Conservation (phyloP, 2,329 filamentous ascomycete genomes). For the Stylonectria norvegica region DNA sequence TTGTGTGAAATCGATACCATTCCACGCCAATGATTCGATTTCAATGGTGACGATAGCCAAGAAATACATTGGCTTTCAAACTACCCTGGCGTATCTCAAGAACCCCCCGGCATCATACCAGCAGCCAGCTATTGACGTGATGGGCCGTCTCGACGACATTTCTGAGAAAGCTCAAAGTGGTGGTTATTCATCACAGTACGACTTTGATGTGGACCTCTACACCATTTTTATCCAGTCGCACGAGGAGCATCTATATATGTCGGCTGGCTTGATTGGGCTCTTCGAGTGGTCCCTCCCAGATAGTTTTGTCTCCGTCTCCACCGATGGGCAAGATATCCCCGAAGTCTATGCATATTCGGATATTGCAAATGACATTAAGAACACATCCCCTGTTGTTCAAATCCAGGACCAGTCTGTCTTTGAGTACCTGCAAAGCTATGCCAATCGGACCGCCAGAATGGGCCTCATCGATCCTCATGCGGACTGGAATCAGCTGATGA, state of each 20-base stretch:
- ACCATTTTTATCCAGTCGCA: conserved; percentile 1
- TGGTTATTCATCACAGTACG: neutral
- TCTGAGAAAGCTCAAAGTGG: neutral
- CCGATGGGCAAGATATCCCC: conserved; percentile 2
- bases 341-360: conserved; percentile 2
- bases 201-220: conserved; percentile 4
- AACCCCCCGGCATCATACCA: neutral
- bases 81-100: conserved; percentile 2
- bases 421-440: no score
- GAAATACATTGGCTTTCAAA: no score
- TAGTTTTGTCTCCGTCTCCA: conserved; percentile 1
- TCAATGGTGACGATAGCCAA: no score
- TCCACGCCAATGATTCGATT: no score
- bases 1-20: no score
- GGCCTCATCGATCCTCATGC: no score
- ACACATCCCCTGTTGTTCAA: no score
- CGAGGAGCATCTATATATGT: conserved; percentile 1
- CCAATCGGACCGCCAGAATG: no score
- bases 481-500: conserved; percentile 3
- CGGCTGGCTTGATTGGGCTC: neutral
- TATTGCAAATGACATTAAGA: no score
- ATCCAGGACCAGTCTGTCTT: no score
- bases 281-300: conserved; percentile 3
- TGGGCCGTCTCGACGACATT: conserved; percentile 1
- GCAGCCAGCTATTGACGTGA: conserved; percentile 2